phyloP scores from a whole-genome alignment of 2,329 filamentous ascomycete genomes.

The Colletotrichum plurivorum region DNA sequence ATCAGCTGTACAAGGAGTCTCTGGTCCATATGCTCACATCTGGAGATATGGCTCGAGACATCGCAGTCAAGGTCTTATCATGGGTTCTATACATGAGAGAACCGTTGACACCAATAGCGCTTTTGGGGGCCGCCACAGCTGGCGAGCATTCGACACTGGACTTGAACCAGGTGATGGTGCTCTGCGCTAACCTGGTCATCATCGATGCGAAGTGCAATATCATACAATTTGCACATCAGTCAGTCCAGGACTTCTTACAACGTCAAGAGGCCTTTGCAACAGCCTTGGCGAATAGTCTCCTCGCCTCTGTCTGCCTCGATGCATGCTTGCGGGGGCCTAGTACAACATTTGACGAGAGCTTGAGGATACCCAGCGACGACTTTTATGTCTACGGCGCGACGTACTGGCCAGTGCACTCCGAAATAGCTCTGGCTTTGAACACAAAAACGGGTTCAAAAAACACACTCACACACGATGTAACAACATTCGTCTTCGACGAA shows the following conservation, averaged over 20 bases:
- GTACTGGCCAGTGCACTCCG: neutral
- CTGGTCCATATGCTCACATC: too few species aligned
- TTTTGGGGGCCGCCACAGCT: neutral
- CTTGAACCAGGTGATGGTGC: neutral
- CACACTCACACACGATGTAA: neutral
- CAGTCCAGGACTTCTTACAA: neutral
- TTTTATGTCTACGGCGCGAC: neutral
- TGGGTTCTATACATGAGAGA: slow-evolving; percentile 9
- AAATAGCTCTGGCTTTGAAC: neutral
- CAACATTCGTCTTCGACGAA: neutral
- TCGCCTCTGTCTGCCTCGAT: neutral
- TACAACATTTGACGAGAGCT: rapidly evolving
- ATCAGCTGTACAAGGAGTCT: too few species aligned
- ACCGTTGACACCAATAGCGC: neutral
- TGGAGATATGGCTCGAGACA: neutral
- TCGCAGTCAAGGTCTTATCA: neutral
- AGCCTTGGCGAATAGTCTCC: rapidly evolving
- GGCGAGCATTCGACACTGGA: neutral
- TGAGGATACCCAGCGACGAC: slow-evolving; percentile 2
- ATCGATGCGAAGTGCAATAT: neutral
- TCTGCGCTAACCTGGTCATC: neutral
- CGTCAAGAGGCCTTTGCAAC: neutral
- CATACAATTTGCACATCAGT: neutral
- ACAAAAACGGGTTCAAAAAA: too few species aligned
- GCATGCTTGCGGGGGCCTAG: neutral